Evolutionary conservation across 2,329 filamentous ascomycete species (phyloP).

Genomic region (Sporothrix brasiliensis): DNA sequence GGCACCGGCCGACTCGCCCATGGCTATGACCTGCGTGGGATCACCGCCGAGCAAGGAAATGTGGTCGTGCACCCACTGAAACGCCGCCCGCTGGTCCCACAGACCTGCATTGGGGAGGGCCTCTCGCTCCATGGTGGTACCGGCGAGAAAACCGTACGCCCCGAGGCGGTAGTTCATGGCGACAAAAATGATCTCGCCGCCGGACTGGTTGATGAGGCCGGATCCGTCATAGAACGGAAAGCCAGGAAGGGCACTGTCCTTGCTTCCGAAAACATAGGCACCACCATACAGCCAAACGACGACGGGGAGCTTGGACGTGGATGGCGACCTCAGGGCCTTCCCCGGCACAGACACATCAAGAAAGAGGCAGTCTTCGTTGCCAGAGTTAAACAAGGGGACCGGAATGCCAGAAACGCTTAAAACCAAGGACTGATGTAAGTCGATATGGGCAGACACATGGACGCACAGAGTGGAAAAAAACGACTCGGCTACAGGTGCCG

Average conservation of each 20-base stretch:
- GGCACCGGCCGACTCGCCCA: conserved; percentile 56
- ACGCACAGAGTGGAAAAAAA: neutral
- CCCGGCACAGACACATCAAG: conserved; percentile 54
- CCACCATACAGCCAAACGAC: conserved; percentile 53
- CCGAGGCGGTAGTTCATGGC: conserved; percentile 54
- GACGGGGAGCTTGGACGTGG: conserved; percentile 47
- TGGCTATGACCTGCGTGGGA: conserved; percentile 50
- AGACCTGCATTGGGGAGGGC: conserved; percentile 50
- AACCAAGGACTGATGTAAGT: neutral
- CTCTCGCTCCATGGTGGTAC: conserved; percentile 48
- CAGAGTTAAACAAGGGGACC: conserved; percentile 41
- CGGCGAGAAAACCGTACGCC: conserved; percentile 53
- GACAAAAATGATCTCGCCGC: conserved; percentile 50
- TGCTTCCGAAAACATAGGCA: conserved; percentile 49
- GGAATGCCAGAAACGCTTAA: conserved; percentile 42
- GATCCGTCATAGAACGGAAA: conserved; percentile 47
- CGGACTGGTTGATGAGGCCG: conserved; percentile 43
- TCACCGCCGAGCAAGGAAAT: conserved; percentile 54
- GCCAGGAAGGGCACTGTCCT: conserved; percentile 43
- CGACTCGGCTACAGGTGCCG: too few relatives aligned
- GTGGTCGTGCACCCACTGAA: conserved; percentile 55
- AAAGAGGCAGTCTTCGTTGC: conserved; percentile 53
- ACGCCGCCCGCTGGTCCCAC: conserved; percentile 50
- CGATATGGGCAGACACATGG: neutral
- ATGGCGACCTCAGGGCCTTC: conserved; percentile 45